Evolutionary conservation across 164 flowering plant species (phyloP), one percentile per base, ranked within the genome.

Genomic region (Tinospora cordifolia): DNA sequence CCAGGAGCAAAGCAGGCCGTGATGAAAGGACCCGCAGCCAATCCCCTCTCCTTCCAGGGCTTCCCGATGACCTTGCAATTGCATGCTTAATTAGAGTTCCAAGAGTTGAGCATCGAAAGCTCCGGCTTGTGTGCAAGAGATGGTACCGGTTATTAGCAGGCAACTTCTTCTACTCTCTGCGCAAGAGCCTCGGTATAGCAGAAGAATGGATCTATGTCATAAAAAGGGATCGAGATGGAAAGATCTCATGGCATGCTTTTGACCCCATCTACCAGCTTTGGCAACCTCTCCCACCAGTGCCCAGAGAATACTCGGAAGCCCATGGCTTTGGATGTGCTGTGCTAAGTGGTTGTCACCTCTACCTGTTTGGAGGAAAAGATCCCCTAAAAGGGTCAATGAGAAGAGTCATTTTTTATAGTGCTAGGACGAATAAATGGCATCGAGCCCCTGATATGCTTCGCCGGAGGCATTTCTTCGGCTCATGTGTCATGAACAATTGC

Each of bases 31-130:
- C 72, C 73, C 73, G 88, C 57, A 84, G 67, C 72, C 91, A 84
- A 58, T 82, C 87, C 60, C 97, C 92, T 75, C 81, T 91, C 58
- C 82, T 91, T 26, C 97, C 97, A 10, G 97, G 94, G 62, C 92
- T 91, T n/a, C 97, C 97, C 1, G 97, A 91, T 80, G 97, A 91
- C 76, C 89, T 89, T 71, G 97, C 97, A n/a, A 87, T 91, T 66
- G 92, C 94, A 62, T 91, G 97, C 81, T 81, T 91, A 59, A 89
- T 87, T 47, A 79, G 94, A 40, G 97, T 91, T 41, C 94, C 91
- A 21, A 74, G 93, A 72, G 70, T 79, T 30, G 93, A 89, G 68
- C 97, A 91, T 77, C 67, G 83, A 15, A 89, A 87, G 75, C 87
- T 91, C 26, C 84, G 91, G n/a, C 75, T 88, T 63, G 95, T 91